These are phyloP conservation scores for Umbelopsis sp. DNA, from an alignment of 192 early-diverging fungal genomes.

Conservation along the genomic window DNA sequence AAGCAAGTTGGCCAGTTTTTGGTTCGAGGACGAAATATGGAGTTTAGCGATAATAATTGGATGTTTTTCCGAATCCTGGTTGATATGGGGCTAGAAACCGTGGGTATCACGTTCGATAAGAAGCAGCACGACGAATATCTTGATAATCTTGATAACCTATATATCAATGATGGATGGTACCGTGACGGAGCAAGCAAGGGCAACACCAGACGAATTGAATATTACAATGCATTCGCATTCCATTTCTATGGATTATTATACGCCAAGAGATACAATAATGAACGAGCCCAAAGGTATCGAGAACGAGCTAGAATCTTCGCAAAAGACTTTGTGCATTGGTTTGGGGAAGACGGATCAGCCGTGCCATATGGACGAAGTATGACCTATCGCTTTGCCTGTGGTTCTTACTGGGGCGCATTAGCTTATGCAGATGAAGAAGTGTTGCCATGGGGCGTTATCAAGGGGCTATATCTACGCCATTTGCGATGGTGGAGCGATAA, in stretches of 20 bases:
- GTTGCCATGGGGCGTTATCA: slow-evolving; percentile 15
- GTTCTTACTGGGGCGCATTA: slow-evolving; percentile 11
- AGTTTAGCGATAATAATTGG: slow-evolving; percentile 2
- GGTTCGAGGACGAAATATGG: slow-evolving; percentile 1
- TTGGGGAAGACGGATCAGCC: slow-evolving; percentile 10
- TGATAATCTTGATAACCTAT: slow-evolving; percentile 5
- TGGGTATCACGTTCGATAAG: background rate
- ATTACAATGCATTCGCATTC: slow-evolving; percentile 17
- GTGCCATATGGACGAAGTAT: slow-evolving; percentile 14
- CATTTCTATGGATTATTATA: slow-evolving; percentile 20
- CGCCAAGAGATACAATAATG: slow-evolving; percentile 15
- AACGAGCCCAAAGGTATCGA: background rate
- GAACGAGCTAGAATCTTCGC: slow-evolving; percentile 14
- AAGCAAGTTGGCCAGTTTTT: slow-evolving; percentile 8
- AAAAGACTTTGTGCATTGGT: slow-evolving; percentile 11
- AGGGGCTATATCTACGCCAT: slow-evolving; percentile 9
- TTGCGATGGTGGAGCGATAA: slow-evolving; percentile 10
- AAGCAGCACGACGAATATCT: slow-evolving; percentile 2
- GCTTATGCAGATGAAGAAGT: slow-evolving; percentile 12
- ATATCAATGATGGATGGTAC: slow-evolving; percentile 17
- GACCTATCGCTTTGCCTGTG: slow-evolving; percentile 12
- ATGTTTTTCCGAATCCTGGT: slow-evolving; percentile 17
- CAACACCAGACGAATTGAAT: background rate
- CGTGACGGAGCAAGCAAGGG: slow-evolving; percentile 4
- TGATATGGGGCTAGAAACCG: slow-evolving; percentile 6